Evolutionary conservation across 2,329 filamentous ascomycete species (phyloP).

Genomic region (Penicillium sclerotigenum): DNA sequence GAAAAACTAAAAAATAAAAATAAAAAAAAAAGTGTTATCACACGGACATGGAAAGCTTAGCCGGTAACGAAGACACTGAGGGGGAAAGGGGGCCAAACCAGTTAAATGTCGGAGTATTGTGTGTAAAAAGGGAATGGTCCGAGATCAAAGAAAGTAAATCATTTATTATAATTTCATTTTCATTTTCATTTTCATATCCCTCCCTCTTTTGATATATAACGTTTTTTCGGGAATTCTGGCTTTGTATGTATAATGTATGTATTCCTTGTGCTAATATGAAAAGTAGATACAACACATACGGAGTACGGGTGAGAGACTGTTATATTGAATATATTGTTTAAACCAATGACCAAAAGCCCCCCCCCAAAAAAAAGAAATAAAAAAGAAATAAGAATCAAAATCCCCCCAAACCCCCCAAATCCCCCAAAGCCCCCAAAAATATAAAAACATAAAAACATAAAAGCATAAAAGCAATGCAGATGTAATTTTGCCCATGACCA

Average conservation of each 20-base stretch:
- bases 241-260: not conserved
- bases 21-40: slow-evolving; percentile 14
- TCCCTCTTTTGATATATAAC: not conserved
- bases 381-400: not conserved
- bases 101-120: slow-evolving; percentile 18
- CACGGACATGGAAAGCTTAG: slow-evolving; percentile 19
- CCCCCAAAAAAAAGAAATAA: too few species aligned
- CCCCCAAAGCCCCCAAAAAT: too few species aligned
- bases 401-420: too few species aligned
- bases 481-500: slow-evolving; percentile 6
- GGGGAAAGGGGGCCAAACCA: slow-evolving; percentile 26
- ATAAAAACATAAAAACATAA: not conserved
- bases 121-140: slow-evolving; percentile 23
- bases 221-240: not conserved
- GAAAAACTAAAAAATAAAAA: not conserved
- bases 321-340: too few species aligned
- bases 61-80: slow-evolving; percentile 15
- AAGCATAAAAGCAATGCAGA: not conserved
- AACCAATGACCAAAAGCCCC: too few species aligned
- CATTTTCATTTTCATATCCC: too few species aligned
- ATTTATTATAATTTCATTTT: not conserved
- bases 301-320: too few species aligned
- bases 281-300: too few species aligned
- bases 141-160: slow-evolving; percentile 8
- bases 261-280: too few species aligned